Base-by-base conservation (phyloP, 2,329 filamentous ascomycete genomes). In the Allantophomopsis cytisporea region DNA sequence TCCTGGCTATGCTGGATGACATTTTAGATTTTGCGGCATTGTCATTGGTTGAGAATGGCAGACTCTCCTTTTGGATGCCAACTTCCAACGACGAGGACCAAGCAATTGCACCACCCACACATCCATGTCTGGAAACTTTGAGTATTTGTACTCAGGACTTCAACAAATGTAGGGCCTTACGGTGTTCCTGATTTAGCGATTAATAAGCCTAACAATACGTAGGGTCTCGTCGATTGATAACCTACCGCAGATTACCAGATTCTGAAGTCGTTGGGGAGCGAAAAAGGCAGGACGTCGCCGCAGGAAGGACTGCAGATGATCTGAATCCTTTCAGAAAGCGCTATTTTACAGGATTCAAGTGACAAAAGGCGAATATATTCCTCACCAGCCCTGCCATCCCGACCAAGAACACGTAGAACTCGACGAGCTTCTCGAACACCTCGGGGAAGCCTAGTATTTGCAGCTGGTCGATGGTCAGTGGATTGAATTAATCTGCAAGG, bases 1-100 rank as follows among this genome's bases (percentile, higher is more conserved):
- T 98, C 57, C 68, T 83, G 31, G 81, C 84, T 5, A 87, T 98
- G 76, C 70, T 95, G 15, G 79, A 87, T 52, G 87, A 96, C 56
- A 86, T 98, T 39, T 70, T 96, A 5, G 71, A 78, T 15, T 96
- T 98, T 53, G 79, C 86, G 5, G 72, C 78, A 1, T 66, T 73
- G 11, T 84, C 80, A 1, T 67, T 98, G 1, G 83, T 94, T 7
- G 78, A 85, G 39, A 62, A 76, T 45, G 91, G 86, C 0, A 70
- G 91, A 20, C 58, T 98, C 8, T 84, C 83, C 7, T 93, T 98
- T 66, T 98, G 91, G 91, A 94, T 96, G 84, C 91, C 91, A 0
- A 94, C 87, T 0, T 80, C 86, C 20, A 87, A 85, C 53, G 79
- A 83, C 43, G 73, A 86, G 48, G 72, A 85, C 36, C 73, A 80